phyloP scores from a whole-genome alignment of 2,329 filamentous ascomycete genomes.

The Nemania sp. region DNA sequence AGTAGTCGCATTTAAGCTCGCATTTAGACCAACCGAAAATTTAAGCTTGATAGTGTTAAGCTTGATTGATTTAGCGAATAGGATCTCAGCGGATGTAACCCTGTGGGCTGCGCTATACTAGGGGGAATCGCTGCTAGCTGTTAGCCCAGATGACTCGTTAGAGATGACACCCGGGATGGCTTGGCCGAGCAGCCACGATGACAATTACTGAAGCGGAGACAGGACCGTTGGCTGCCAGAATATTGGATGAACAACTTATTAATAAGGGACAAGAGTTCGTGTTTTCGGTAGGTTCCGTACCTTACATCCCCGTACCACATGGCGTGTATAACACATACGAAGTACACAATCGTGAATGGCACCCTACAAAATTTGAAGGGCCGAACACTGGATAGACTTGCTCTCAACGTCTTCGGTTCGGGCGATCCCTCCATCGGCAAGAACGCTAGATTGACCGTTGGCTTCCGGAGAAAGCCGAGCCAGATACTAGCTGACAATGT shows the following conservation, averaged over 20 bases:
- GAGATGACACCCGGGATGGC: constrained; percentile 6
- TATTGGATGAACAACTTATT: not conserved
- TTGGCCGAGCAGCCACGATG: constrained; percentile 15
- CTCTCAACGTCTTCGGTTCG: no score
- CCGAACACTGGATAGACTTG: no score
- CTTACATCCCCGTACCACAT: no score
- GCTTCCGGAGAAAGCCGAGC: constrained; percentile 8
- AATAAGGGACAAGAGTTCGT: constrained; percentile 1
- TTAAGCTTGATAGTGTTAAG: constrained; percentile 25
- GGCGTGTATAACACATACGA: no score
- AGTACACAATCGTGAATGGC: no score
- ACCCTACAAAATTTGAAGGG: no score
- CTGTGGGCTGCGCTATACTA: no score
- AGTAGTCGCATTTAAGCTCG: constrained; percentile 1
- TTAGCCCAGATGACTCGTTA: no score
- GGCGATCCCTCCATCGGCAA: no score
- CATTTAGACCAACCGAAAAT: constrained; percentile 18
- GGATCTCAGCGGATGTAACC: constrained; percentile 18
- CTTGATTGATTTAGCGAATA: constrained; percentile 24
- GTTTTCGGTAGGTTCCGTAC: constrained; percentile 17
- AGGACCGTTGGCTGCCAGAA: constrained; percentile 11
- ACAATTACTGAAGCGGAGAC: constrained; percentile 22
- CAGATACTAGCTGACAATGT: constrained; percentile 2
- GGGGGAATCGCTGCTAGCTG: constrained; percentile 18
- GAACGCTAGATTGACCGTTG: not conserved